Evolutionary conservation across 2,329 filamentous ascomycete species (phyloP).

Genomic region (Diaporthe ilicicola): DNA sequence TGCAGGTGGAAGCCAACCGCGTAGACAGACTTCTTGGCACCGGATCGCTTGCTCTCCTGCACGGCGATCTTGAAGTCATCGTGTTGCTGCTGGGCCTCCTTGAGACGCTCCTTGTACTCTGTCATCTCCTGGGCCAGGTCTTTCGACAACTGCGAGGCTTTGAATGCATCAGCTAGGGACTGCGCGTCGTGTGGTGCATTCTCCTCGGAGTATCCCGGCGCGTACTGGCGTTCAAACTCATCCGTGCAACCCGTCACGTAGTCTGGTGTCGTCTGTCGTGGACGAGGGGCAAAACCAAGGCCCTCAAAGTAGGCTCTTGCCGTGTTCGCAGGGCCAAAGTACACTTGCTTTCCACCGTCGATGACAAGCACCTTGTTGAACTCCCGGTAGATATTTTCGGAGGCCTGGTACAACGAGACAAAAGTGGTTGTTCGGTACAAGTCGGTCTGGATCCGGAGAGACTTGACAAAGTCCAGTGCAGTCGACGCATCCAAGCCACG

Average conservation of each 20-base stretch:
- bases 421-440: conserved; percentile 86
- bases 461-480: conserved; percentile 64
- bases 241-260: conserved; percentile 86
- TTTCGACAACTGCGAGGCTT: conserved; percentile 66
- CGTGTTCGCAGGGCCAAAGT: conserved; percentile 73
- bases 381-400: conserved; percentile 79
- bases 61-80: conserved; percentile 82
- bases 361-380: conserved; percentile 90
- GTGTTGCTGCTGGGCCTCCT: conserved; percentile 71
- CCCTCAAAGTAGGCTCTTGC: conserved; percentile 79
- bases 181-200: conserved; percentile 76
- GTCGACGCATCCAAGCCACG: conserved; percentile 65
- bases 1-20: conserved; percentile 84
- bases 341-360: conserved; percentile 78
- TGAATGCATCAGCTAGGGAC: conserved; percentile 74
- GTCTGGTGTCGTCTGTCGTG: conserved; percentile 82
- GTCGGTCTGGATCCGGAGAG: conserved; percentile 81
- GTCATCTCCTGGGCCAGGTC: conserved; percentile 72
- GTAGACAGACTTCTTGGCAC: conserved; percentile 81
- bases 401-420: conserved; percentile 86
- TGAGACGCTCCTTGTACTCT: conserved; percentile 71
- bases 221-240: conserved; percentile 82
- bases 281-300: conserved; percentile 78
- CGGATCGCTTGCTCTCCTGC: conserved; percentile 78
- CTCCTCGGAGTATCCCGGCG: conserved; percentile 68